Base-by-base conservation (phyloP, 1,284 basidiomycete genomes). In the Apiotrichum sp. region DNA sequence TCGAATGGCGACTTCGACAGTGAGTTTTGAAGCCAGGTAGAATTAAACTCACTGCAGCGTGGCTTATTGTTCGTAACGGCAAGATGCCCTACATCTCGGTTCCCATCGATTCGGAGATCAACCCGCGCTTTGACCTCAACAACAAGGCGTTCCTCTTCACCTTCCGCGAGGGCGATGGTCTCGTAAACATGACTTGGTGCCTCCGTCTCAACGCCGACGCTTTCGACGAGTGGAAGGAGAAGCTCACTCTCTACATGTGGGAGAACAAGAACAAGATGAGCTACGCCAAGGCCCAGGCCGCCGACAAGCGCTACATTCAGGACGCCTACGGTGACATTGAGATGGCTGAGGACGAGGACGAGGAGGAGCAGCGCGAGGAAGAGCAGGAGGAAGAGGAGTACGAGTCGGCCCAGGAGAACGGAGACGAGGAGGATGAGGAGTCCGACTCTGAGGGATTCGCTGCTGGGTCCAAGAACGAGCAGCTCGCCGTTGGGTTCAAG, bases 401-500 rank as follows among this genome's bases (percentile, higher is more conserved):
- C 52, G 83, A 88, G 33, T 77, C 82, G 22, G 85, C 84, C 59
- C 78, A 86, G 29, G 83, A 80, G 39, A 82, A 83, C 53, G 80
- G 81, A 74, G 59, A 61, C 6, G 69, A 69, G 10, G 71, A 72
- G 9, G 74, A 77, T 32, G 83, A 82, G n/a, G 80, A 82, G 32
- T 83, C 29, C 80, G 82, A 58, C 77, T 76, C 22, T 64, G 69
- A 64, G 42, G 52, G 32, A 6, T 69, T 69, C 50, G 75, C 78
- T 38, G 55, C 77, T 78, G 62, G 72, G 33, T 82, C 84, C 40
- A 88, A 88, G 62, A 98, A 98, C 76, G 89, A 90, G 38, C 88
- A 93, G 65, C 82, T 98, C 36, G 90, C 89, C 3, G 87, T 98
- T 45, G 96, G 96, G 5, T 95, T 97, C 82, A 95, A 92, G 77